Evolutionary conservation across 768 basidiomycete species (phyloP).

Genomic region (Polyporus arcularius): DNA sequence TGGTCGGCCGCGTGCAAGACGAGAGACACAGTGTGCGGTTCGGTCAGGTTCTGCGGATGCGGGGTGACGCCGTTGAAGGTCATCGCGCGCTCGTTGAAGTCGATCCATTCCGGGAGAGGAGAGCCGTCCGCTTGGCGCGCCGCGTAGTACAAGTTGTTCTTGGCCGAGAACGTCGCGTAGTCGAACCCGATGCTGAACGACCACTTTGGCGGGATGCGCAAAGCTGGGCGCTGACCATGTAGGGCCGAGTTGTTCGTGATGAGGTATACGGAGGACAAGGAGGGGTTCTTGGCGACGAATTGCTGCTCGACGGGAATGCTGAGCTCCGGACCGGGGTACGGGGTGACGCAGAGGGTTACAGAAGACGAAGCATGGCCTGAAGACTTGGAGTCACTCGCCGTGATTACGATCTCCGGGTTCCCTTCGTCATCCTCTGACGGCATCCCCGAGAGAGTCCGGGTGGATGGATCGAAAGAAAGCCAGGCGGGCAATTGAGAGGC

Average conservation of each 20-base stretch:
- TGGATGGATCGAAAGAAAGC: slow-evolving; percentile 69
- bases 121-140: slow-evolving; percentile 69
- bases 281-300: slow-evolving; percentile 59
- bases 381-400: slow-evolving; percentile 56
- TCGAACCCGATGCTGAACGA: slow-evolving; percentile 89
- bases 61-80: slow-evolving; percentile 85
- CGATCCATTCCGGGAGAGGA: slow-evolving; percentile 72
- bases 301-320: slow-evolving; percentile 56
- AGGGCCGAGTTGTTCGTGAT: slow-evolving; percentile 63
- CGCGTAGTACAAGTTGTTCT: slow-evolving; percentile 51
- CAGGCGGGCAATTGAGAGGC: slow-evolving; percentile 67
- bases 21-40: slow-evolving; percentile 50
- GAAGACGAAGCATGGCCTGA: slow-evolving; percentile 47
- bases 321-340: slow-evolving; percentile 53
- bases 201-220: slow-evolving; percentile 81
- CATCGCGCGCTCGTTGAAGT: slow-evolving; percentile 62
- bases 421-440: slow-evolving; percentile 68
- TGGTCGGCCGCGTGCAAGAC: slow-evolving; percentile 70
- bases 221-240: slow-evolving; percentile 42
- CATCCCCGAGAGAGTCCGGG: slow-evolving; percentile 66
- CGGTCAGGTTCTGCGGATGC: slow-evolving; percentile 35
- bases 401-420: slow-evolving; percentile 58
- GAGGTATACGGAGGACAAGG: slow-evolving; percentile 76
- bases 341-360: slow-evolving; percentile 60
- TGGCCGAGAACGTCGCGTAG: slow-evolving; percentile 53